phyloP scores from a whole-genome alignment of 1,284 basidiomycete species.

The Pascua guehoae region DNA sequence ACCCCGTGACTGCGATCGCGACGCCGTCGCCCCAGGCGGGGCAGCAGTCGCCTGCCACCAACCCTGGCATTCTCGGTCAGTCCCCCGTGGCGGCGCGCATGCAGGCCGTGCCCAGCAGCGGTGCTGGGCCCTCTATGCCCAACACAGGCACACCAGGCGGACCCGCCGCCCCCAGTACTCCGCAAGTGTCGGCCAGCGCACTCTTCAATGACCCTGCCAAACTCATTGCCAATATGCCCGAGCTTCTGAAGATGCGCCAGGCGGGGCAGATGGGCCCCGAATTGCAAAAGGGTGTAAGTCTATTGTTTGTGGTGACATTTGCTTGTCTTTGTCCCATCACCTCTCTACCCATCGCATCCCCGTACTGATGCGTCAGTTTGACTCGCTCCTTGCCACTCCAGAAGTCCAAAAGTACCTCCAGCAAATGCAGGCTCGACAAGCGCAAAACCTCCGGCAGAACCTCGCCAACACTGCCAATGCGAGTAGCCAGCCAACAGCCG shows the following conservation, averaged over 20 bases:
- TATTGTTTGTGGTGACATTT: background rate
- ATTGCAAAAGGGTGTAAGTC: slow-evolving; percentile 17
- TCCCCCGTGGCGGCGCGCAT: slow-evolving; percentile 18
- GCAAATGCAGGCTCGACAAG: slow-evolving; percentile 14
- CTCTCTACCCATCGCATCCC: background rate
- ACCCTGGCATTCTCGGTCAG: slow-evolving; percentile 11
- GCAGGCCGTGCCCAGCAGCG: slow-evolving; percentile 17
- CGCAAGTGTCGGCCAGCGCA: background rate
- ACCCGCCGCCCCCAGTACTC: slow-evolving; percentile 1
- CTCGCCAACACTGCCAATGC: slow-evolving; percentile 4
- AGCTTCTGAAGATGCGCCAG: slow-evolving; percentile 19
- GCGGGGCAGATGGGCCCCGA: slow-evolving; percentile 14
- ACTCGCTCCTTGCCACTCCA: slow-evolving; percentile 13
- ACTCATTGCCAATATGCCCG: slow-evolving; percentile 16
- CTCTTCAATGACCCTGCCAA: slow-evolving; percentile 14
- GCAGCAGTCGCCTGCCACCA: slow-evolving; percentile 16
- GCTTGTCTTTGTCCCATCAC: background rate
- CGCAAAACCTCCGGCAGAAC: slow-evolving; percentile 12
- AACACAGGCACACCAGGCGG: slow-evolving; percentile 7
- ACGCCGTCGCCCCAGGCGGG: slow-evolving; percentile 15
- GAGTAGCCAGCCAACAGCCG: slow-evolving; percentile 16
- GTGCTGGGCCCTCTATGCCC: slow-evolving; percentile 12
- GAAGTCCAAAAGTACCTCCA: slow-evolving; percentile 18
- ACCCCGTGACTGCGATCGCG: slow-evolving; percentile 9
- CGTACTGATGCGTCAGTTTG: slow-evolving; percentile 13